phyloP scores from a whole-genome alignment of 75 land plant species.

The Pinus taeda region DNA sequence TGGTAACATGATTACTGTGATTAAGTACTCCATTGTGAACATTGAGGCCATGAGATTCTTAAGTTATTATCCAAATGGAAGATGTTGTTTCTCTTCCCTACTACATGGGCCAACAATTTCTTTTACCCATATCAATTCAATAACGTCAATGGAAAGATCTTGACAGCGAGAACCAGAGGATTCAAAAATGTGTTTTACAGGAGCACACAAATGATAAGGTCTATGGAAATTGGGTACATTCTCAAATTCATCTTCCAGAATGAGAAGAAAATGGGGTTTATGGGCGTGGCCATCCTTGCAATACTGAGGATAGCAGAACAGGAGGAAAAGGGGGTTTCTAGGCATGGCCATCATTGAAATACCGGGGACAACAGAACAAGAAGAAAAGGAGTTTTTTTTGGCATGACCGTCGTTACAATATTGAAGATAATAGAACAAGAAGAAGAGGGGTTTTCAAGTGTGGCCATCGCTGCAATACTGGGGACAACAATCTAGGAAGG shows the following conservation, averaged over 20 bases:
- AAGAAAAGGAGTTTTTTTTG: too few species aligned
- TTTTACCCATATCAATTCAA: too few species aligned
- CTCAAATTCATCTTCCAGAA: conserved; percentile 52
- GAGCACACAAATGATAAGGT: conserved; percentile 83
- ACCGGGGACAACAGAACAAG: too few species aligned
- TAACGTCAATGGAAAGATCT: conserved; percentile 56
- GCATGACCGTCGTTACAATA: too few species aligned
- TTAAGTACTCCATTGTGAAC: too few species aligned
- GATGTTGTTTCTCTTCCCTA: conserved; percentile 68
- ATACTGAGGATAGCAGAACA: conserved; percentile 39
- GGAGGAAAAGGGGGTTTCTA: too few species aligned
- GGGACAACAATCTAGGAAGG: conserved; percentile 78
- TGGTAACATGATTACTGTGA: too few species aligned
- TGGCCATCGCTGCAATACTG: conserved; percentile 38
- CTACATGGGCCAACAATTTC: conserved; percentile 43
- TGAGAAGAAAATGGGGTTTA: conserved; percentile 38
- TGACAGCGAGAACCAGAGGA: conserved; percentile 48
- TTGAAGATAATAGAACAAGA: conserved; percentile 23
- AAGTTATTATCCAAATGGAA: conserved; percentile 68
- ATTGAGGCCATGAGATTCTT: conserved; percentile 21
- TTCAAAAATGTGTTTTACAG: conserved; percentile 50
- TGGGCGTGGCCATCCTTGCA: conserved; percentile 53
- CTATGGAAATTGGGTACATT: conserved; percentile 56
- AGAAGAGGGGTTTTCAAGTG: conserved; percentile 58
- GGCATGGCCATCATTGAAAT: too few species aligned